Evolutionary conservation across 78 protist species (phyloP).

Genomic region (Chrysochromulina parva): DNA sequence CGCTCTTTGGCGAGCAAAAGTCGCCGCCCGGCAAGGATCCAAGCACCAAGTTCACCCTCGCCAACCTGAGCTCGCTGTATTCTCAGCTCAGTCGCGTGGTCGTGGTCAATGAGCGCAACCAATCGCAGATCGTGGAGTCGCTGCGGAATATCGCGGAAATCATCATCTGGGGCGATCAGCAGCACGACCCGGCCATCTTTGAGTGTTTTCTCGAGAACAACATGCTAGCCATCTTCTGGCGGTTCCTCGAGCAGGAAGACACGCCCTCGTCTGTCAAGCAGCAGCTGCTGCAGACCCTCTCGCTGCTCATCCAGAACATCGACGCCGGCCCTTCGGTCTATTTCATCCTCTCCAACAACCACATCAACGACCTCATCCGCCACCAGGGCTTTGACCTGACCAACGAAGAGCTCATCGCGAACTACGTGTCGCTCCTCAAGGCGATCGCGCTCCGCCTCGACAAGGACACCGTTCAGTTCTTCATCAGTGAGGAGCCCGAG

Average conservation of each 20-base stretch:
- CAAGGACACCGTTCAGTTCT: slow-evolving; percentile 74
- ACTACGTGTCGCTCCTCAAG: slow-evolving; percentile 84
- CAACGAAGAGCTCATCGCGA: slow-evolving; percentile 81
- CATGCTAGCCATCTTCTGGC: background rate
- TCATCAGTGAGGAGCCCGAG: slow-evolving; percentile 45
- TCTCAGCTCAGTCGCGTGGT: no score
- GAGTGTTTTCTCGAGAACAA: background rate
- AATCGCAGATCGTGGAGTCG: background rate
- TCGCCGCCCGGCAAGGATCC: no score
- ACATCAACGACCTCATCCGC: slow-evolving; percentile 72
- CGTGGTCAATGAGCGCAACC: background rate
- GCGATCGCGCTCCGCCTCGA: slow-evolving; percentile 75
- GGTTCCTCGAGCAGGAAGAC: background rate
- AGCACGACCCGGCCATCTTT: background rate
- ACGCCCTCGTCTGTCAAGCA: background rate
- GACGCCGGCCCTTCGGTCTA: slow-evolving; percentile 59
- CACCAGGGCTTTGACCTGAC: slow-evolving; percentile 68
- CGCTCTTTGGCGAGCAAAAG: no score
- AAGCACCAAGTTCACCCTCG: no score
- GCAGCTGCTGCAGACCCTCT: slow-evolving; percentile 38
- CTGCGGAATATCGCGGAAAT: slow-evolving; percentile 5
- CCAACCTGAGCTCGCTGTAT: no score
- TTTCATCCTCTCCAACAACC: slow-evolving; percentile 77
- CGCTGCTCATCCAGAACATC: slow-evolving; percentile 75
- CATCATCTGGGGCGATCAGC: background rate